phyloP scores from a whole-genome alignment of 2,329 filamentous ascomycete species.

The Emmonsiellopsis sp. region DNA sequence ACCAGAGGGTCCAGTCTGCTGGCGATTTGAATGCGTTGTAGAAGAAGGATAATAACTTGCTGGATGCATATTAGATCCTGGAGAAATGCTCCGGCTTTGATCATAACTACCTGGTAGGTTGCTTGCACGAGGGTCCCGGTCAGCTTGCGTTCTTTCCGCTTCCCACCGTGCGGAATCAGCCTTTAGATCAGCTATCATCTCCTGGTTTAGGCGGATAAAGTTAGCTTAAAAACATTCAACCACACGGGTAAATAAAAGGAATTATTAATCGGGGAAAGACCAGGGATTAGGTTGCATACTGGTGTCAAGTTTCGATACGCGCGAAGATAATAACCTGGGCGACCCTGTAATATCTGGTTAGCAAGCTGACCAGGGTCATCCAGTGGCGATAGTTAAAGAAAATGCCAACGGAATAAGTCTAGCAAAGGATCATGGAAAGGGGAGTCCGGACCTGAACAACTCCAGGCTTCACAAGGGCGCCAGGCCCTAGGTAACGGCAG shows the following conservation, averaged over 20 bases:
- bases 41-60: constrained; percentile 28
- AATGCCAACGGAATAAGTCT: constrained; percentile 9
- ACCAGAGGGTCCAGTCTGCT: constrained; percentile 28
- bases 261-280: neutral
- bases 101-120: constrained; percentile 25
- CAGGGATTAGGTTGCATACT: constrained; percentile 37
- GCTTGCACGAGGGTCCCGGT: constrained; percentile 18
- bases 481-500: constrained; percentile 73
- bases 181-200: constrained; percentile 47
- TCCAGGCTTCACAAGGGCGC: constrained; percentile 67
- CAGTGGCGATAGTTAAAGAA: constrained; percentile 1
- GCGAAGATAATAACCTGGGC: constrained; percentile 66
- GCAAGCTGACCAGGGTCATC: constrained; percentile 8
- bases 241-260: constrained; percentile 9
- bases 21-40: constrained; percentile 29
- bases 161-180: constrained; percentile 45
- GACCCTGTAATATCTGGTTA: constrained; percentile 44
- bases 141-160: constrained; percentile 30
- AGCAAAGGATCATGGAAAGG: constrained; percentile 11
- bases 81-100: constrained; percentile 27
- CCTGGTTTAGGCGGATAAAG: constrained; percentile 22
- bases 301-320: constrained; percentile 71
- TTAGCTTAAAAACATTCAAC: neutral
- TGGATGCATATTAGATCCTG: constrained; percentile 29
- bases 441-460: constrained; percentile 56